phyloP scores from a whole-genome alignment of 345 rosid species.

The Punica granatum region DNA sequence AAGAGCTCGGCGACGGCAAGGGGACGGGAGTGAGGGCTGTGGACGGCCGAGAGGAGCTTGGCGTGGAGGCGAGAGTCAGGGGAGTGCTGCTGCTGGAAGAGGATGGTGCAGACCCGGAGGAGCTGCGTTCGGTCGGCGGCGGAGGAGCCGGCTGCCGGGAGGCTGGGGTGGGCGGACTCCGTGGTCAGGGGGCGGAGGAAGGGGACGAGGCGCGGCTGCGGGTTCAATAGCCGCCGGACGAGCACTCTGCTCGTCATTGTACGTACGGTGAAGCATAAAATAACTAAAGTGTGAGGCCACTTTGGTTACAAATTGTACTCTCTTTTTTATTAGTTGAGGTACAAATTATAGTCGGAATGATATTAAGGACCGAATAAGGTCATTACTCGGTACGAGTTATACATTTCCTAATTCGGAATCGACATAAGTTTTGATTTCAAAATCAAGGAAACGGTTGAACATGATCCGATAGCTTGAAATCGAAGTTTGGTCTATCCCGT shows the following conservation, averaged over 20 bases:
- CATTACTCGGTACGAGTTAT: too few relatives aligned
- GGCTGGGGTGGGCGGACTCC: background rate
- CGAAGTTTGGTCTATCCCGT: too few relatives aligned
- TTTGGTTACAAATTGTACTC: too few relatives aligned
- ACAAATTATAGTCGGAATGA: too few relatives aligned
- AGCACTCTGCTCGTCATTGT: background rate
- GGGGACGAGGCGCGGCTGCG: background rate
- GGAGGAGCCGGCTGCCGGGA: background rate
- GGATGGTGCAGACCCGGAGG: constrained; percentile 68
- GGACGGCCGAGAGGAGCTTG: constrained; percentile 37
- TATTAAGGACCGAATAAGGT: too few relatives aligned
- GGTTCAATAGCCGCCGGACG: background rate
- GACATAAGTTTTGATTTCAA: too few relatives aligned
- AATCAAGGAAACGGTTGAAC: too few relatives aligned
- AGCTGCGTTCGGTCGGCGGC: constrained; percentile 41
- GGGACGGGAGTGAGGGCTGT: constrained; percentile 29
- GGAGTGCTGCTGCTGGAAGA: constrained; percentile 67
- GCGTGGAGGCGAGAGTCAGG: constrained; percentile 55
- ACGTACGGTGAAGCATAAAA: background rate
- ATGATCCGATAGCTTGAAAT: too few relatives aligned
- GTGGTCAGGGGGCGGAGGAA: constrained; percentile 1
- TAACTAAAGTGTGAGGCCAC: too few relatives aligned
- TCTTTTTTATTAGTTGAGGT: too few relatives aligned
- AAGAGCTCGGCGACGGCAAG: constrained; percentile 60
- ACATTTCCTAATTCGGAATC: too few relatives aligned